phyloP scores from a whole-genome alignment of 1,284 basidiomycete species.

The Ustilago esculenta region DNA sequence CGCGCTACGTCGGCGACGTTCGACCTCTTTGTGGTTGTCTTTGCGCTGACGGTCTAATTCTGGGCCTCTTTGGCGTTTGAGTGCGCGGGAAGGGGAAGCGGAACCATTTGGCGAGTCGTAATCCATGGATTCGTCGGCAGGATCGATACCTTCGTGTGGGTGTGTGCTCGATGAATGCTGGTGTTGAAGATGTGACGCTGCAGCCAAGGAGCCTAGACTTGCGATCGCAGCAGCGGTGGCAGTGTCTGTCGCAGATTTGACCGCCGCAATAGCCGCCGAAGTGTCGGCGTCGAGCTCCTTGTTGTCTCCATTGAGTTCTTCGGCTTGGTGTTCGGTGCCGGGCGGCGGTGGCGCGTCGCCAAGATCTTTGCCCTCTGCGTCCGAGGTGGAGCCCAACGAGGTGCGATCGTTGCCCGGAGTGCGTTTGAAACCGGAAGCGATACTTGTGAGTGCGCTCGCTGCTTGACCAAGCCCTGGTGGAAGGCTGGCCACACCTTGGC shows the following conservation, averaged over 20 bases:
- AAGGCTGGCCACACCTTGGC: conserved; percentile 21
- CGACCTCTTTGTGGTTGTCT: conserved; percentile 82
- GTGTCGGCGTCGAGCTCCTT: conserved; percentile 19
- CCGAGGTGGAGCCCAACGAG: not conserved
- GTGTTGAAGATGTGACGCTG: conserved; percentile 26
- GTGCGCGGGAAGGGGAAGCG: conserved; percentile 7
- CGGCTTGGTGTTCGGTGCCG: conserved; percentile 26
- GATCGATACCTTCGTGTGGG: conserved; percentile 8
- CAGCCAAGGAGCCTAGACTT: conserved; percentile 53
- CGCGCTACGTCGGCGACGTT: conserved; percentile 88
- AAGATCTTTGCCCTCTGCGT: conserved; percentile 4
- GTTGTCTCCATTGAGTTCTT: conserved; percentile 3
- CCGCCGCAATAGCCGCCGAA: conserved; percentile 26
- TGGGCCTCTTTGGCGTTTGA: conserved; percentile 50
- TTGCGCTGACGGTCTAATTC: conserved; percentile 61
- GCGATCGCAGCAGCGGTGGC: conserved; percentile 60
- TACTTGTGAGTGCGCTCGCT: conserved; percentile 56
- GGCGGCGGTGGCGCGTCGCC: conserved; percentile 44
- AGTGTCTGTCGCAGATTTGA: conserved; percentile 41
- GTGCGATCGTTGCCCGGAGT: conserved; percentile 13
- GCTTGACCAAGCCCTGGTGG: conserved; percentile 54
- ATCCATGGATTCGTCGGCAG: conserved; percentile 14
- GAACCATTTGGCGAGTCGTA: conserved; percentile 11
- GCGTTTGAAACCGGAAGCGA: conserved; percentile 59
- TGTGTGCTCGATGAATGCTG: conserved; percentile 12